Percentiles rank a stretch among this genome's conserved stretches.
These are phyloP conservation scores for Hirsutella thompsonii DNA, from an alignment of 2,329 filamentous ascomycete genomes.

Conservation along the genomic window DNA sequence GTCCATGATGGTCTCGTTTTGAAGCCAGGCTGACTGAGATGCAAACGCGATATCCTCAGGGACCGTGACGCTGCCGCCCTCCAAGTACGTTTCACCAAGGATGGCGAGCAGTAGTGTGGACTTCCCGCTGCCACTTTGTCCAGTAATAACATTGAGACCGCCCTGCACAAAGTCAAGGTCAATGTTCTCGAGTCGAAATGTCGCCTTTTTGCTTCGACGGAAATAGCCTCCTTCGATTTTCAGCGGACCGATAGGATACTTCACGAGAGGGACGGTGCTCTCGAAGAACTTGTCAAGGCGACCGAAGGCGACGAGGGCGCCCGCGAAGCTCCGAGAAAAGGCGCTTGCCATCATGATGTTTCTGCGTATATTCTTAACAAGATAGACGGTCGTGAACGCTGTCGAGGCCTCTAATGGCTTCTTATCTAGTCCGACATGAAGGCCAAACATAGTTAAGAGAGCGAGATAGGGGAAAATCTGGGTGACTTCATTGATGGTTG, in stretches of 20 bases:
- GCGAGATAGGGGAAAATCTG: conserved; percentile 39
- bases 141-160: conserved; percentile 40
- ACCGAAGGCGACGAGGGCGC: conserved; percentile 28
- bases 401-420: conserved; percentile 39
- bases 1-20: conserved; percentile 40
- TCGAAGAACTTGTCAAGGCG: conserved; percentile 42
- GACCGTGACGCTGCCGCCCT: conserved; percentile 31
- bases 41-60: conserved; percentile 42
- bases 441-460: conserved; percentile 39
- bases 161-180: conserved; percentile 38
- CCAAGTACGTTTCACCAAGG: conserved; percentile 39
- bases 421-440: conserved; percentile 34
- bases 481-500: conserved; percentile 32
- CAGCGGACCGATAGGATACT: conserved; percentile 35
- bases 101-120: conserved; percentile 41
- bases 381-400: conserved; percentile 42
- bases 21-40: conserved; percentile 44
- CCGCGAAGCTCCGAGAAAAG: conserved; percentile 22
- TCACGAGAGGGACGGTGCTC: conserved; percentile 32
- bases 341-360: conserved; percentile 37
- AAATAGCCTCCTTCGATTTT: conserved; percentile 33
- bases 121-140: conserved; percentile 43
- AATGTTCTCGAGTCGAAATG: conserved; percentile 34
- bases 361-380: conserved; percentile 38
- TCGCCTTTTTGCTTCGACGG: conserved; percentile 33